A percentile compares a stretch with the other conserved stretches of the same genome.
Conservation (phyloP, 1,284 basidiomycete species). For the Caloboletus inedulis region DNA sequence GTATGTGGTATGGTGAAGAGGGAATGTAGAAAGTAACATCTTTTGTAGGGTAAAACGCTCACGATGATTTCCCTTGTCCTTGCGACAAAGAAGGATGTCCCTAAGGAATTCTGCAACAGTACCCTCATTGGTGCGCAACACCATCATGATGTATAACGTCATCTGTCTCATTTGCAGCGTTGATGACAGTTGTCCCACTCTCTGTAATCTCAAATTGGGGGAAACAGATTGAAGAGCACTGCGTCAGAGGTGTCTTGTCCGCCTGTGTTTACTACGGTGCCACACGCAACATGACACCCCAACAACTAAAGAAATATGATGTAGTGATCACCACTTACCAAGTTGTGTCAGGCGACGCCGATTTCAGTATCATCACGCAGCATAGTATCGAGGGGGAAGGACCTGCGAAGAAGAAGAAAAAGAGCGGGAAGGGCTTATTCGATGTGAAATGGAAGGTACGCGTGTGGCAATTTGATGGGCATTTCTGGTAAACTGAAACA, state of each 20-base stretch:
- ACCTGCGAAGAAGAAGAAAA: slow-evolving; percentile 51
- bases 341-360: slow-evolving; percentile 31
- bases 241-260: slow-evolving; percentile 52
- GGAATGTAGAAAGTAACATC: slow-evolving; percentile 6
- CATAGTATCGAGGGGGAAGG: slow-evolving; percentile 16
- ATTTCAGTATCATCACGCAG: slow-evolving; percentile 13
- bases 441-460: slow-evolving; percentile 76
- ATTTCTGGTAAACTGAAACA: background rate
- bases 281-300: slow-evolving; percentile 56
- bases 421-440: slow-evolving; percentile 58
- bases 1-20: slow-evolving; percentile 24
- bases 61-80: slow-evolving; percentile 77
- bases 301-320: slow-evolving; percentile 67
- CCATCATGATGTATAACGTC: background rate
- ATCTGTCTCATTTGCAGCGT: slow-evolving; percentile 4
- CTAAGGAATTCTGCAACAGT: slow-evolving; percentile 53
- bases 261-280: slow-evolving; percentile 71
- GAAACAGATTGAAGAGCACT: slow-evolving; percentile 81
- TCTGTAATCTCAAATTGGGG: slow-evolving; percentile 91
- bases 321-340: slow-evolving; percentile 92
- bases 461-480: background rate
- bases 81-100: slow-evolving; percentile 66
- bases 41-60: slow-evolving; percentile 73
- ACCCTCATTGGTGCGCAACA: slow-evolving; percentile 73
- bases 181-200: slow-evolving; percentile 70